Base-by-base conservation (phyloP, 169 alveolate genomes). In the Plasmodium fragile region DNA sequence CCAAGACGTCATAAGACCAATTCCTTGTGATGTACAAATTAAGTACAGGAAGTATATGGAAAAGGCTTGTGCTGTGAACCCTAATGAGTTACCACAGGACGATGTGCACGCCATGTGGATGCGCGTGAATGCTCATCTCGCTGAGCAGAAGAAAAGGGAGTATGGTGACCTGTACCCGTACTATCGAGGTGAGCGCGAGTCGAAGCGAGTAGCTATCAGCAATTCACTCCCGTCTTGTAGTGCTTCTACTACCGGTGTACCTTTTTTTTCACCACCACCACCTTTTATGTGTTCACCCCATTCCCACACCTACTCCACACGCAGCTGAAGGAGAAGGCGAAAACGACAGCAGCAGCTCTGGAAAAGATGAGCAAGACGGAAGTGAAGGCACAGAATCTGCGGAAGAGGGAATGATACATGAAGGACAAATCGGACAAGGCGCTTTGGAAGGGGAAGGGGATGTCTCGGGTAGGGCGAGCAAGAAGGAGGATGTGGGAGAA, bases 71-170 rank as follows among this genome's bases (percentile, higher is more conserved):
- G 96, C 97, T 25, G 93, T 97, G 92, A 96, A 97, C 79, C 98
- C 98, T 8, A 97, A 97, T 22, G 98, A 97, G 83, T 95, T 97
- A 65, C 96, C 98, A 43, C 98, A 97, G 93, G 97, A 97, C 22
- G 98, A 97, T 52, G 95, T 97, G 94, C 98, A 97, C 77, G 98
- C 98, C 49, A 97, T 97, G 98, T 97, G 98, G 98, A 97, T 97
- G 98, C 92, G 98, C 49, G 98, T 97, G 55, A 97, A 97, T 91
- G 98, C 98, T 41, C 98, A 97, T 49, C 90, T 97, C 39, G 91
- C 94, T 6, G 97, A 92, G 69, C 92, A 95, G 75, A 95, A 94
- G 80, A 93, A 95, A 55, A 43, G 71, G 53, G 93, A 85, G 32
- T 85, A 85, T 32, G 93, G 93, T 1, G 69, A 85, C 30, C 65